Conservation (phyloP, 495 filamentous ascomycete genomes). For the Collariella sp. region DNA sequence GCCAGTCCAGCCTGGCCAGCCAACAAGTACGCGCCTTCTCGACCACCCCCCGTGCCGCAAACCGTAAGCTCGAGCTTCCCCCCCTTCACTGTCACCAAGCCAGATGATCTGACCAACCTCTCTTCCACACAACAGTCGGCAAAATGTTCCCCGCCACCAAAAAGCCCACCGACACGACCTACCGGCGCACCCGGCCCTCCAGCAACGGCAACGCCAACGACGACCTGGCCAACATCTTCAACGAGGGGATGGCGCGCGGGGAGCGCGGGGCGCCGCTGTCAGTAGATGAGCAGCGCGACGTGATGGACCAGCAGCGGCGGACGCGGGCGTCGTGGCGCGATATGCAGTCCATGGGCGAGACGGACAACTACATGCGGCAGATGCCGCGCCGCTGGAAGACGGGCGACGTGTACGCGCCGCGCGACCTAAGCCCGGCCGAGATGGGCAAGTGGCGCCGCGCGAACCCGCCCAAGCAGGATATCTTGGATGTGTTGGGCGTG, state of each 20-base stretch:
- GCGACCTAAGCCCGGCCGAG: conserved; percentile 70
- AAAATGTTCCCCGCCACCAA: conserved; percentile 16
- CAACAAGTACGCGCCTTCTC: conserved; percentile 10
- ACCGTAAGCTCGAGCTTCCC: conserved; percentile 6
- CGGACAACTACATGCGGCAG: conserved; percentile 32
- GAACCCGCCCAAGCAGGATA: conserved; percentile 48
- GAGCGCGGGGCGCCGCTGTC: conserved; percentile 1
- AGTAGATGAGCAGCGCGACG: neutral
- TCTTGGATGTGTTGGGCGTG: conserved; percentile 71
- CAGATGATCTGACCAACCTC: neutral
- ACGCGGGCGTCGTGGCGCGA: conserved; percentile 8
- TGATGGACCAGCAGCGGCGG: neutral
- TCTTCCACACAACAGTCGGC: conserved; percentile 10
- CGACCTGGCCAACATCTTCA: neutral
- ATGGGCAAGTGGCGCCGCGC: conserved; percentile 52
- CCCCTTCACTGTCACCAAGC: neutral
- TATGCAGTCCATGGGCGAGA: conserved; percentile 1
- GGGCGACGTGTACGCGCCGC: conserved; percentile 85
- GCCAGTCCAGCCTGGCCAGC: neutral
- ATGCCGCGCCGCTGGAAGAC: conserved; percentile 52
- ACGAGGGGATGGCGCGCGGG: neutral
- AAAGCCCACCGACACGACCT: conserved; percentile 11
- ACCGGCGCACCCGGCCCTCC: neutral
- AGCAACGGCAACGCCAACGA: neutral
- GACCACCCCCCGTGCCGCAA: conserved; percentile 6